Evolutionary conservation across 2,329 filamentous ascomycete genomes (phyloP).

Genomic region (Didymella pomorum): DNA sequence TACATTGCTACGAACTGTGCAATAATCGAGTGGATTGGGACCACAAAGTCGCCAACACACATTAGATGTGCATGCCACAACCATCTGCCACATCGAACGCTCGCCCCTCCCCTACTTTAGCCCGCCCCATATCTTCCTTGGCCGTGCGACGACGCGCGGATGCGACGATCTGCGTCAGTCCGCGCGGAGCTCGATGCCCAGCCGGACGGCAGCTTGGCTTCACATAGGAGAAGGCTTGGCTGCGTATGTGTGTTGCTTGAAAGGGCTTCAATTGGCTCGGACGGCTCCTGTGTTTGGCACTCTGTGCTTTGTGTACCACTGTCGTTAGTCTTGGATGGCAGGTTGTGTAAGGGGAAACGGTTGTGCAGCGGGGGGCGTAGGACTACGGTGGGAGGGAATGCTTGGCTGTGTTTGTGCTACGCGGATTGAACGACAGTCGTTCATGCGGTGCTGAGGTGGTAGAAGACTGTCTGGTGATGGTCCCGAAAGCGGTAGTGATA

Average conservation of each 20-base stretch:
- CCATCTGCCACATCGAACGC: neutral
- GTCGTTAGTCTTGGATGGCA: neutral
- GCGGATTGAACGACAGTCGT: neutral
- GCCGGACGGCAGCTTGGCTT: constrained; percentile 8
- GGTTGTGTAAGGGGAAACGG: constrained; percentile 15
- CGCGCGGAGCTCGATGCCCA: constrained; percentile 5
- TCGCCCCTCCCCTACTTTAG: neutral
- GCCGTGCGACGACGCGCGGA: constrained; percentile 17
- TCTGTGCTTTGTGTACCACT: neutral
- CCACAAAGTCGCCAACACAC: neutral
- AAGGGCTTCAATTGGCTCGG: constrained; percentile 3
- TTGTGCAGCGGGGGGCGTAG: constrained; percentile 14
- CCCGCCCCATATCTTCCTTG: constrained; percentile 9
- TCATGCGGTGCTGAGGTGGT: neutral
- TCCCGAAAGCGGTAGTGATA: neutral
- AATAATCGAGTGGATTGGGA: too few species aligned
- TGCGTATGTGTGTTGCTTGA: constrained; percentile 4
- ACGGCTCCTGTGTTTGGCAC: neutral
- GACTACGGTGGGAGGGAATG: constrained; percentile 15
- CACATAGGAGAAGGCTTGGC: constrained; percentile 9
- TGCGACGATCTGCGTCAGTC: neutral
- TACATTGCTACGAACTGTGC: neutral
- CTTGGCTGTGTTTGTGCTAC: constrained; percentile 23
- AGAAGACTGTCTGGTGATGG: neutral
- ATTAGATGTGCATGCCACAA: neutral